These are phyloP conservation scores for Penicillium parvum DNA, from an alignment of 495 filamentous ascomycete genomes.

Conservation along the genomic window DNA sequence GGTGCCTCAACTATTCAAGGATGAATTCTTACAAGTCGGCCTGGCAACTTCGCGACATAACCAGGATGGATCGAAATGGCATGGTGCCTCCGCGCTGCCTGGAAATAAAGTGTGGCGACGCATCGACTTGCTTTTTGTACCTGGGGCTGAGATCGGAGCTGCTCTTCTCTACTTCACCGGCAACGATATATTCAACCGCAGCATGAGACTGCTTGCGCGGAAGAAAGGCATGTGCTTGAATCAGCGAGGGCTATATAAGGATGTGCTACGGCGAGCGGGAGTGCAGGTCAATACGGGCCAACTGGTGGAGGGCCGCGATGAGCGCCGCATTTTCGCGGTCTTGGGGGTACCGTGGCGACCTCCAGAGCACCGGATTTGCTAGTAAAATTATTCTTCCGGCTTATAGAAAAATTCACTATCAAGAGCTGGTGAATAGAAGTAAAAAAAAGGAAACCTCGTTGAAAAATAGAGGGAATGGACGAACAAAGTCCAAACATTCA, in stretches of 20 bases:
- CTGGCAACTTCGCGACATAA: constrained; percentile 42
- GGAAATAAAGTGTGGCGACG: constrained; percentile 61
- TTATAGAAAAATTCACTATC: neutral
- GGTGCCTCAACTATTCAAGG: constrained; percentile 54
- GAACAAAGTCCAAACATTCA: no score
- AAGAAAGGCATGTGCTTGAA: constrained; percentile 86
- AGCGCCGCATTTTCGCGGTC: constrained; percentile 81
- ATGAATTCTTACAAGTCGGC: constrained; percentile 56
- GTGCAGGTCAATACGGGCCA: constrained; percentile 66
- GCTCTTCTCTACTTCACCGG: constrained; percentile 95
- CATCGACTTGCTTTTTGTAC: constrained; percentile 85
- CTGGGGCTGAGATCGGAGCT: constrained; percentile 75
- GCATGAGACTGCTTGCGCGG: constrained; percentile 74
- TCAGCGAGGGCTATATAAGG: constrained; percentile 73
- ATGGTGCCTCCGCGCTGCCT: constrained; percentile 74
- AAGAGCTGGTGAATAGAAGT: no score
- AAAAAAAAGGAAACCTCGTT: no score
- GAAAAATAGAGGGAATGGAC: no score
- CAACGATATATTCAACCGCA: constrained; percentile 94
- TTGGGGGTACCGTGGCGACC: constrained; percentile 85
- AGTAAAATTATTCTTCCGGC: neutral
- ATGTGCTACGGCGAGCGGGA: constrained; percentile 61
- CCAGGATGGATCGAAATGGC: constrained; percentile 69
- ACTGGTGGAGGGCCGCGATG: constrained; percentile 70
- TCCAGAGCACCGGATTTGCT: constrained; percentile 73